Evolutionary conservation across 2,329 filamentous ascomycete genomes (phyloP).

Genomic region (Claviceps pazoutovae): DNA sequence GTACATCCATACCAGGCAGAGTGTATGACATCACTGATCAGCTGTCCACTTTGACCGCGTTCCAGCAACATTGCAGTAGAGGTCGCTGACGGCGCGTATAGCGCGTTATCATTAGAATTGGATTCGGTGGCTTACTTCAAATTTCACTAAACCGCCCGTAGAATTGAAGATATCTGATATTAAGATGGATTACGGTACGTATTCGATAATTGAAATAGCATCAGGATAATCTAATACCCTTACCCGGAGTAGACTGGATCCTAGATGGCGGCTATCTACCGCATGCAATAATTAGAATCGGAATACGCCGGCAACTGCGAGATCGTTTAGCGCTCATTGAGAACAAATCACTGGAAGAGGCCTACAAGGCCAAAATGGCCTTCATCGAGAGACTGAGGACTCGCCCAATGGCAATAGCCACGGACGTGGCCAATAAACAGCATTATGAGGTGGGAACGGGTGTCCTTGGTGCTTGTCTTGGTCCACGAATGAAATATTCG

Average conservation of each 20-base stretch:
- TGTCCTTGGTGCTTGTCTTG: slow-evolving; percentile 45
- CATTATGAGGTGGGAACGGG: slow-evolving; percentile 61
- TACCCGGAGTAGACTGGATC: slow-evolving; percentile 31
- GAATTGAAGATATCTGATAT: neutral
- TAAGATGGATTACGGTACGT: slow-evolving; percentile 3
- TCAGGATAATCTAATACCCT: neutral
- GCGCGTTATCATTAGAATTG: no score
- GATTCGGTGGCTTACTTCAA: no score
- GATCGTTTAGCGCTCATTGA: slow-evolving; percentile 43
- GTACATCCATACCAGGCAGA: no score
- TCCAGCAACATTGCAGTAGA: no score
- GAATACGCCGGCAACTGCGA: slow-evolving; percentile 52
- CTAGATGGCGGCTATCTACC: slow-evolving; percentile 55
- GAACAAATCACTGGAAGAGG: slow-evolving; percentile 35
- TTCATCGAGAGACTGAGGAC: slow-evolving; percentile 46
- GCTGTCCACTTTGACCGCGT: no score
- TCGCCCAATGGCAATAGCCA: slow-evolving; percentile 55
- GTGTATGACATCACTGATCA: no score
- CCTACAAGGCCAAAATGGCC: slow-evolving; percentile 45
- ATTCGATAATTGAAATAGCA: neutral
- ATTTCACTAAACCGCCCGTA: no score
- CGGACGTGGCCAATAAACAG: slow-evolving; percentile 50
- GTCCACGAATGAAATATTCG: slow-evolving; percentile 62
- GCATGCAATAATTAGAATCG: slow-evolving; percentile 45
- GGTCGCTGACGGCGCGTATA: no score